These are phyloP conservation scores for Boletus tylopilopsis DNA, from an alignment of 768 basidiomycete genomes.

Conservation along the genomic window DNA sequence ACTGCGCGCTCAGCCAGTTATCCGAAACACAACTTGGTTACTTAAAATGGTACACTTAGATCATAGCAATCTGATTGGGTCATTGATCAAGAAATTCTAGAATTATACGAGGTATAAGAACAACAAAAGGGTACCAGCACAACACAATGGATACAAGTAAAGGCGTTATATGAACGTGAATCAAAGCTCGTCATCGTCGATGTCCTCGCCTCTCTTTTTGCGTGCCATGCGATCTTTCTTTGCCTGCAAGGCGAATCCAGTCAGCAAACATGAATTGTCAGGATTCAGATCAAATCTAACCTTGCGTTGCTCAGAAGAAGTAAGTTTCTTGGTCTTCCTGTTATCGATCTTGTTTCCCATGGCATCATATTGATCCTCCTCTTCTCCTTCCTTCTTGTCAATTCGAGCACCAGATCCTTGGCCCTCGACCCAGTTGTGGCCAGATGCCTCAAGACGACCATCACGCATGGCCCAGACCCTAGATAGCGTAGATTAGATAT, in stretches of 20 bases:
- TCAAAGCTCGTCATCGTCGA: slow-evolving; percentile 48
- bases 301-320: slow-evolving; percentile 81
- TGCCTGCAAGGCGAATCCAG: slow-evolving; percentile 28
- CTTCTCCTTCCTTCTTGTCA: slow-evolving; percentile 89
- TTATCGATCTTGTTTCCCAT: slow-evolving; percentile 95
- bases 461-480: slow-evolving; percentile 99
- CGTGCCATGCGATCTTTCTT: slow-evolving; percentile 97
- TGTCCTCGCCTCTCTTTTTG: slow-evolving; percentile 83
- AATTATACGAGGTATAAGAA: slow-evolving; percentile 22
- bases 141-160: slow-evolving; percentile 15
- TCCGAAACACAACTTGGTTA: neutral
- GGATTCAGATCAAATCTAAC: slow-evolving; percentile 28
- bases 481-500: neutral
- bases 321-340: slow-evolving; percentile 86
- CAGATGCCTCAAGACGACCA: slow-evolving; percentile 92
- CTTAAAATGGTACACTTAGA: too few species aligned
- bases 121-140: slow-evolving; percentile 11
- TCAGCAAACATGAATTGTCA: slow-evolving; percentile 10
- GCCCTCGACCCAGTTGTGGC: slow-evolving; percentile 99
- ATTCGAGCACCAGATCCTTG: slow-evolving; percentile 94
- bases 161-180: slow-evolving; percentile 6
- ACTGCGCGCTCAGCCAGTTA: slow-evolving; percentile 6
- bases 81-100: too few species aligned
- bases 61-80: too few species aligned
- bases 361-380: slow-evolving; percentile 90